Evolutionary conservation across 75 land plant genomes (phyloP).

Genomic region (Ceratopteris richardii): DNA sequence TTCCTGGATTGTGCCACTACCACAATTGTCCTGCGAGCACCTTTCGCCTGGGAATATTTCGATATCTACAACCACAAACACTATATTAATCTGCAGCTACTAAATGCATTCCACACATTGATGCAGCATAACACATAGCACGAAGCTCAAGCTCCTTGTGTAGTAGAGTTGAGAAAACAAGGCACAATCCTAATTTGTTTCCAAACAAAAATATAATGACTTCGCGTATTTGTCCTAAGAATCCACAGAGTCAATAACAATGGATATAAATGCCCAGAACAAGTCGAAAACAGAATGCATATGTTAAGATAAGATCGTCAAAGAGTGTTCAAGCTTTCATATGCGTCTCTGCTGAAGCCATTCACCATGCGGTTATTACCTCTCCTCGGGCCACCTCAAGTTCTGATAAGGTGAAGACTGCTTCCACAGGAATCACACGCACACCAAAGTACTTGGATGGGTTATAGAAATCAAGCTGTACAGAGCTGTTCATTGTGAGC

Average conservation of each 20-base stretch:
- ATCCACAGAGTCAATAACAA: too few relatives aligned
- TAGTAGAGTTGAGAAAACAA: neutral
- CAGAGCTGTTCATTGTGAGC: slow-evolving; percentile 63
- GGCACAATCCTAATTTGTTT: neutral
- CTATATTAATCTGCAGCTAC: neutral
- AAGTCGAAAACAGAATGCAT: too few relatives aligned
- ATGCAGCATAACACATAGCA: neutral
- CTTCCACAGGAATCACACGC: slow-evolving; percentile 58
- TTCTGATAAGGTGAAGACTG: slow-evolving; percentile 45
- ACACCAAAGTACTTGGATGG: slow-evolving; percentile 73
- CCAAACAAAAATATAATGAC: neutral
- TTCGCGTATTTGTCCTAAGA: too few relatives aligned
- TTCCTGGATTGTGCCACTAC: slow-evolving; percentile 28
- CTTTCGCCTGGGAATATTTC: slow-evolving; percentile 42
- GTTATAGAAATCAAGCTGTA: slow-evolving; percentile 46
- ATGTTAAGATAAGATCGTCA: too few relatives aligned
- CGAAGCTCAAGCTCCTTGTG: neutral
- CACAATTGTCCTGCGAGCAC: slow-evolving; percentile 27
- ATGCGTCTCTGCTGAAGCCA: too few relatives aligned
- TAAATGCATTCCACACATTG: neutral
- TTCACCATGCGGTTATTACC: slow-evolving; percentile 39
- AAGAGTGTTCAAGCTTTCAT: too few relatives aligned
- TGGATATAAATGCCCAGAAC: too few relatives aligned
- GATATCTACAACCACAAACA: slow-evolving; percentile 31
- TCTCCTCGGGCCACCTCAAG: slow-evolving; percentile 62